These are phyloP conservation scores for Exserohilum rostratum DNA, from an alignment of 2,329 filamentous ascomycete species.

Conservation along the genomic window DNA sequence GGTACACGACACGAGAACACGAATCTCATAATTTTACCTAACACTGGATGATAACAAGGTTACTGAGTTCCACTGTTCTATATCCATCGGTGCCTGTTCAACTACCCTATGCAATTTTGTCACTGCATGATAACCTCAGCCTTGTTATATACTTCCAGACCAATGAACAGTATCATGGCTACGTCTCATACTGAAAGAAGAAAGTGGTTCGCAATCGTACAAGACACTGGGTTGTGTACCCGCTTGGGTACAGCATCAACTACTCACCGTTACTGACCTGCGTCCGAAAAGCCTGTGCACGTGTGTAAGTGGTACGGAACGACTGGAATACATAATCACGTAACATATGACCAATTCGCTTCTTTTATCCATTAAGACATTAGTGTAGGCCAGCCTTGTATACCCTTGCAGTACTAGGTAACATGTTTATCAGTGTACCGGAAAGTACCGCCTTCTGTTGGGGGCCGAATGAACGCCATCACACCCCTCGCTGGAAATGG, in stretches of 20 bases:
- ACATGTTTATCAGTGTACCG: background rate
- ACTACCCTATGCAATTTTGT: background rate
- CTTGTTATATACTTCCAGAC: background rate
- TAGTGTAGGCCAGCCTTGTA: background rate
- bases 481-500: background rate
- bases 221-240: background rate
- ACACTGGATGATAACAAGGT: background rate
- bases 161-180: background rate
- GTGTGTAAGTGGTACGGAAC: background rate
- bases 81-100: background rate
- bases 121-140: background rate
- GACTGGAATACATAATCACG: background rate
- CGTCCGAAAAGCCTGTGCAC: background rate
- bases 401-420: background rate
- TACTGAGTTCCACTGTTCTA: too few species aligned
- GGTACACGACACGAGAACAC: slow-evolving; percentile 10
- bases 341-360: background rate
- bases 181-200: background rate
- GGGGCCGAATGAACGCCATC: background rate
- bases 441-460: background rate
- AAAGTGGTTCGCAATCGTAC: too few species aligned
- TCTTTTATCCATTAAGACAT: background rate
- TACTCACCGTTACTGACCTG: background rate
- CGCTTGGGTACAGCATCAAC: background rate
- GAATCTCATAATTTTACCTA: background rate